Percentiles rank a stretch among this genome's conserved stretches.
Conservation (phyloP, 768 basidiomycete genomes). For the Collybia mongolica region DNA sequence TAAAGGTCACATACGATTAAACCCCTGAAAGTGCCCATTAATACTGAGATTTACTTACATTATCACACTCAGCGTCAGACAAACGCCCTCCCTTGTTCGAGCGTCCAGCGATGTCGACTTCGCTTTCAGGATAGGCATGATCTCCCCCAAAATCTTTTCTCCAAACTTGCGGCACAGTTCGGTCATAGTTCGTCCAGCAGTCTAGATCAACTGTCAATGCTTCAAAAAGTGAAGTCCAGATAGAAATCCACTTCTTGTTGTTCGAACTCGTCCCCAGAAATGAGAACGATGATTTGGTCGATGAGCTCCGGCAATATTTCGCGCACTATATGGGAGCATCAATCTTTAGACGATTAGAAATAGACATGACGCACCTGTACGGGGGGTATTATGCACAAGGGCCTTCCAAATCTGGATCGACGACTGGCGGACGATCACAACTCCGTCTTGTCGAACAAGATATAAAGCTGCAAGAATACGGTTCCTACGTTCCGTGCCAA, state of each 20-base stretch:
- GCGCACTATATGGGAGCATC: slow-evolving; percentile 50
- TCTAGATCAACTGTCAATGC: slow-evolving; percentile 44
- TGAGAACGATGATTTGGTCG: slow-evolving; percentile 69
- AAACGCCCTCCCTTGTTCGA: slow-evolving; percentile 79
- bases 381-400: slow-evolving; percentile 90
- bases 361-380: slow-evolving; percentile 58
- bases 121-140: slow-evolving; percentile 74
- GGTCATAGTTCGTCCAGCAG: slow-evolving; percentile 80
- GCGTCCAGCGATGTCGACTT: slow-evolving; percentile 62
- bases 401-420: slow-evolving; percentile 99
- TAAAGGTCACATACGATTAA: slow-evolving; percentile 22
- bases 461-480: slow-evolving; percentile 90
- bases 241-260: slow-evolving; percentile 74
- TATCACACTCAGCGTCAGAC: slow-evolving; percentile 82
- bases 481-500: slow-evolving; percentile 87
- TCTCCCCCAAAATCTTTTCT: slow-evolving; percentile 83
- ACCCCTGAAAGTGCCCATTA: not conserved
- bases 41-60: slow-evolving; percentile 51
- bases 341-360: not conserved
- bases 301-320: slow-evolving; percentile 90
- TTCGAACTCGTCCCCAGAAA: slow-evolving; percentile 78
- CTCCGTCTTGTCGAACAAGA: slow-evolving; percentile 90
- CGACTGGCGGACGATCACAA: slow-evolving; percentile 84
- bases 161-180: slow-evolving; percentile 96
- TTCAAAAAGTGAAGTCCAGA: not conserved